Percentiles rank a stretch among this genome's conserved stretches.
Evolutionary conservation across 805 yeast genomes (phyloP).

Genomic region (Hanseniaspora mollemarum): DNA sequence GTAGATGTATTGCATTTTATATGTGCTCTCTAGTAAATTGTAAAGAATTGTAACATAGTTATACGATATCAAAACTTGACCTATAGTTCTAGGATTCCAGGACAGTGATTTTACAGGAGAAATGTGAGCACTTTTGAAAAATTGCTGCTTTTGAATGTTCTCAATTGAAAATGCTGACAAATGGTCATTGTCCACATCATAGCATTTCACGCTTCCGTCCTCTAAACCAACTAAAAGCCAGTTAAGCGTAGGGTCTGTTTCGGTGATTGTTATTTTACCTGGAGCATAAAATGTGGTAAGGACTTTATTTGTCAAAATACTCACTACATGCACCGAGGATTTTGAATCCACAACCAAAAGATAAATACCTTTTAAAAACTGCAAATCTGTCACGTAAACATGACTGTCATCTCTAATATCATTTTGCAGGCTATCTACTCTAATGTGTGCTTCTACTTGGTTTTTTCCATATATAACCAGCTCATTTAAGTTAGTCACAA

Average conservation of each 20-base stretch:
- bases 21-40: slow-evolving; percentile 48
- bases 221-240: slow-evolving; percentile 73
- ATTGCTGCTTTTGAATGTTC: slow-evolving; percentile 52
- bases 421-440: slow-evolving; percentile 36
- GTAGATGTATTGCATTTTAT: slow-evolving; percentile 49
- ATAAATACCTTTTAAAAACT: slow-evolving; percentile 71
- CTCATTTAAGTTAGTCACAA: slow-evolving; percentile 59
- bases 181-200: slow-evolving; percentile 68
- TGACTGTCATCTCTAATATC: not conserved
- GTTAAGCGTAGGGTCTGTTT: slow-evolving; percentile 76
- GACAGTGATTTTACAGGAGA: slow-evolving; percentile 58
- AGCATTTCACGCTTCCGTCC: slow-evolving; percentile 61
- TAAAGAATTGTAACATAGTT: slow-evolving; percentile 56
- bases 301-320: slow-evolving; percentile 51
- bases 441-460: slow-evolving; percentile 59
- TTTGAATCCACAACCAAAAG: slow-evolving; percentile 58
- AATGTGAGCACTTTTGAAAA: slow-evolving; percentile 44
- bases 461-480: slow-evolving; percentile 76
- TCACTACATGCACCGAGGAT: slow-evolving; percentile 54
- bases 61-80: slow-evolving; percentile 64
- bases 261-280: slow-evolving; percentile 55
- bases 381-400: slow-evolving; percentile 41
- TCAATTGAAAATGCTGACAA: slow-evolving; percentile 56
- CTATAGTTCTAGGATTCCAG: slow-evolving; percentile 85
- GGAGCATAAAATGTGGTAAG: slow-evolving; percentile 53